Conservation (phyloP, 2,329 filamentous ascomycete genomes). For the Fusarium sulawesiense region DNA sequence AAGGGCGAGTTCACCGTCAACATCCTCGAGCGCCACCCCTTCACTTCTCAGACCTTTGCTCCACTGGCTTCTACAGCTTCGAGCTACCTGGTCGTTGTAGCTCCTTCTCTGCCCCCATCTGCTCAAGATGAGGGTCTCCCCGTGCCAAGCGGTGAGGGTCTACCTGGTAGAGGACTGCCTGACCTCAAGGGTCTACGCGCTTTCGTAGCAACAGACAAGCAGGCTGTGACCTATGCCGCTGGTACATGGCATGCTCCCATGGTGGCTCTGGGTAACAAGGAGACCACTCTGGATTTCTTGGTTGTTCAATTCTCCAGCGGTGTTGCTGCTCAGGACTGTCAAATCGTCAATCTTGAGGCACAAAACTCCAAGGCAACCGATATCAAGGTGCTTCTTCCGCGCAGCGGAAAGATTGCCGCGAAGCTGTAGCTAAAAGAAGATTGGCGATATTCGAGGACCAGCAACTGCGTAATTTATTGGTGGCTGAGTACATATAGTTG, state of each 20-base stretch:
- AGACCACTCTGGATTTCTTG: constrained; percentile 80
- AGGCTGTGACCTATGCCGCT: constrained; percentile 91
- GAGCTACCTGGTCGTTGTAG: constrained; percentile 87
- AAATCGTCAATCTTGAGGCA: constrained; percentile 70
- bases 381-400: constrained; percentile 49
- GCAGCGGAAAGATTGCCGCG: constrained; percentile 18
- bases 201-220: constrained; percentile 80
- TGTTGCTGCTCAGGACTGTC: constrained; percentile 84
- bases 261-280: constrained; percentile 77
- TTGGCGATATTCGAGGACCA: constrained; percentile 26
- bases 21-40: constrained; percentile 91
- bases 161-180: constrained; percentile 73
- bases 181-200: constrained; percentile 77
- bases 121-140: constrained; percentile 42
- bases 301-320: constrained; percentile 92
- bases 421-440: constrained; percentile 24
- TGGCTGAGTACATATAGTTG: constrained; percentile 27
- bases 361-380: constrained; percentile 54
- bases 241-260: constrained; percentile 98
- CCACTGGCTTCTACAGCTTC: constrained; percentile 70
- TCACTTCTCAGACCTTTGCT: constrained; percentile 92
- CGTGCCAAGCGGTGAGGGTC: constrained; percentile 49
- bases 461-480: constrained; percentile 23
- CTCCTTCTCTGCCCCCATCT: constrained; percentile 73
- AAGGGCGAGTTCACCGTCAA: constrained; percentile 66